phyloP scores from a whole-genome alignment of 108 stramenopile genomes.

The Cyclostephanos invisitatus region DNA sequence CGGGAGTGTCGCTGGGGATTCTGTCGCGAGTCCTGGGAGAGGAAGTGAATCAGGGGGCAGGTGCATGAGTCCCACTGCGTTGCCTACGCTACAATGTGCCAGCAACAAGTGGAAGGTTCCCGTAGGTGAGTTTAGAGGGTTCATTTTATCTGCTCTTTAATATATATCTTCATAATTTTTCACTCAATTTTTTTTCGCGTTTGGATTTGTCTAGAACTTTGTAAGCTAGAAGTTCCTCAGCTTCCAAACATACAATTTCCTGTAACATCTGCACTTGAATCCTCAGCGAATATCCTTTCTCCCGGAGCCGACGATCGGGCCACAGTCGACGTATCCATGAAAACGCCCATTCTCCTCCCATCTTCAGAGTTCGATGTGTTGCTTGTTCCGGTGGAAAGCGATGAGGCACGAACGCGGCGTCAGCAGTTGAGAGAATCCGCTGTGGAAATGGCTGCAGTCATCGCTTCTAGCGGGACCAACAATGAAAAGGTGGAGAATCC shows the following conservation, averaged over 20 bases:
- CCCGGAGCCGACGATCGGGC: conserved; percentile 6
- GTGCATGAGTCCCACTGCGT: conserved; percentile 40
- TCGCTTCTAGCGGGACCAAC: conserved; percentile 1
- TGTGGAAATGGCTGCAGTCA: conserved; percentile 37
- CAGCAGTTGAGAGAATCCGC: conserved; percentile 43
- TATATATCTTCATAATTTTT: background rate
- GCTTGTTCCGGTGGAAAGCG: conserved; percentile 73
- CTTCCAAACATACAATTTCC: background rate
- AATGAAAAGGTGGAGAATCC: conserved; percentile 23
- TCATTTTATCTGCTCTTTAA: no score
- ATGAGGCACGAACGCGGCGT: conserved; percentile 58
- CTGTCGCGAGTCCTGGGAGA: conserved; percentile 35
- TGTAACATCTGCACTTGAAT: background rate
- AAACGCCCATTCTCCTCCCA: background rate
- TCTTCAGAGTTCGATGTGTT: conserved; percentile 53
- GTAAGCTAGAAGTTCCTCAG: background rate
- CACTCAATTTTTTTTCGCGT: background rate
- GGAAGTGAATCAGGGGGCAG: conserved; percentile 25
- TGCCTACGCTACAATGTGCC: conserved; percentile 83
- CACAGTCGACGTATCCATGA: background rate
- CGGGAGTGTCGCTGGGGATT: conserved; percentile 27
- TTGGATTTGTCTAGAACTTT: background rate
- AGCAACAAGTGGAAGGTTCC: conserved; percentile 92
- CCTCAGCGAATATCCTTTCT: background rate
- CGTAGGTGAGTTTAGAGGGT: conserved; percentile 46